These are phyloP conservation scores for Mucor saturninus DNA, from an alignment of 371 early-diverging fungal genomes.

Conservation along the genomic window DNA sequence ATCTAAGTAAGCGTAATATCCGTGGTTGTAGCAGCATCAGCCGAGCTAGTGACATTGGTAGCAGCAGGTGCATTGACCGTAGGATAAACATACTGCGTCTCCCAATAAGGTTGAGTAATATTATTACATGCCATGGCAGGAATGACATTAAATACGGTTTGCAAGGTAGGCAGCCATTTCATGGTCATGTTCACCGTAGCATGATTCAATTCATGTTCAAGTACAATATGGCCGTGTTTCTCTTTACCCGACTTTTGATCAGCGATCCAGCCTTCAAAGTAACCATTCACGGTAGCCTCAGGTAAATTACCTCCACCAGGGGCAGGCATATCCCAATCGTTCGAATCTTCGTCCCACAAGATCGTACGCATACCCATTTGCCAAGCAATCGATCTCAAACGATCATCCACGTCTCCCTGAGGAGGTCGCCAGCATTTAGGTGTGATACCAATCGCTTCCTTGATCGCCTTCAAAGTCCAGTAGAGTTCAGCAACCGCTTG, in stretches of 20 bases:
- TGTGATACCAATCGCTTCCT: slow-evolving; percentile 57
- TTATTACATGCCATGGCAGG: slow-evolving; percentile 58
- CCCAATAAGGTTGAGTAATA: slow-evolving; percentile 54
- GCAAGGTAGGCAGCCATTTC: slow-evolving; percentile 49
- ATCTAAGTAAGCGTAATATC: too few relatives aligned
- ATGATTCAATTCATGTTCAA: slow-evolving; percentile 55
- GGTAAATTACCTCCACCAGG: slow-evolving; percentile 44
- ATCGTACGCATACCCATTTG: slow-evolving; percentile 54
- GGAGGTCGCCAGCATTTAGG: slow-evolving; percentile 65
- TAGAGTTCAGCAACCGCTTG: slow-evolving; percentile 63
- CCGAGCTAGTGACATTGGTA: background rate
- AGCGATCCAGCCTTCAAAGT: slow-evolving; percentile 43
- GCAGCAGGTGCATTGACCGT: background rate
- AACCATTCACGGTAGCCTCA: slow-evolving; percentile 20
- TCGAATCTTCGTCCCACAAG: slow-evolving; percentile 39
- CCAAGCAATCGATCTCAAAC: slow-evolving; percentile 56
- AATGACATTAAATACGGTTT: slow-evolving; percentile 45
- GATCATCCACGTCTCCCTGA: slow-evolving; percentile 59
- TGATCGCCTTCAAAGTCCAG: slow-evolving; percentile 56
- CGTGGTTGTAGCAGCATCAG: background rate
- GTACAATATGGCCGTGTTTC: slow-evolving; percentile 45
- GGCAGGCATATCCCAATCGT: slow-evolving; percentile 49
- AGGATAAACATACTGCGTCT: slow-evolving; percentile 45
- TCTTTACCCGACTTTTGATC: slow-evolving; percentile 39
- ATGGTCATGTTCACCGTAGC: slow-evolving; percentile 50